phyloP scores from a whole-genome alignment of 495 filamentous ascomycete species.

The Penicillium angulare region DNA sequence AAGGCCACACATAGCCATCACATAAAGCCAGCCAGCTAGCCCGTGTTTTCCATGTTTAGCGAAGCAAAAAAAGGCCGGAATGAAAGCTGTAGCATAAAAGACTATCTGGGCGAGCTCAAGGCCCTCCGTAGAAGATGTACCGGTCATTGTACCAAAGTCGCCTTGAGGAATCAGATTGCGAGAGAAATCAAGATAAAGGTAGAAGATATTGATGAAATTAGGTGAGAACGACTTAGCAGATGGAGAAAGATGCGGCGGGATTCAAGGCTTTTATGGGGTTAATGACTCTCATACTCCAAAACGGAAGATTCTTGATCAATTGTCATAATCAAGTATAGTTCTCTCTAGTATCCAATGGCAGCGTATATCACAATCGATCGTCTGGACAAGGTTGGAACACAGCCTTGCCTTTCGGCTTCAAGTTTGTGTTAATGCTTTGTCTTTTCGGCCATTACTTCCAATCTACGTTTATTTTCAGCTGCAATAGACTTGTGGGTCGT shows the following conservation, averaged over 20 bases:
- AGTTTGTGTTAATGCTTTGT: too few relatives aligned
- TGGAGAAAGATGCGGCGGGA: neutral
- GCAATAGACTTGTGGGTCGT: too few relatives aligned
- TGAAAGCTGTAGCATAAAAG: conserved; percentile 31
- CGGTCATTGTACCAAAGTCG: conserved; percentile 6
- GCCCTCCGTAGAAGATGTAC: conserved; percentile 9
- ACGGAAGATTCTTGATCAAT: neutral
- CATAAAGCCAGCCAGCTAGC: conserved; percentile 38
- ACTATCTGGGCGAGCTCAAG: conserved; percentile 32
- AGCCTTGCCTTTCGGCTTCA: too few relatives aligned
- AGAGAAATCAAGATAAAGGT: neutral
- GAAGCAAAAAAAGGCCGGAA: conserved; percentile 33
- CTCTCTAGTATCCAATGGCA: neutral
- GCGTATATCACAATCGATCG: too few relatives aligned
- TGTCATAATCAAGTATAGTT: neutral
- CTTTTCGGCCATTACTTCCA: too few relatives aligned
- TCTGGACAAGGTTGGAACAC: too few relatives aligned
- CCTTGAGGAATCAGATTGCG: neutral
- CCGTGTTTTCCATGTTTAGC: conserved; percentile 34
- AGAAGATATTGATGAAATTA: neutral
- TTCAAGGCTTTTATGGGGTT: neutral
- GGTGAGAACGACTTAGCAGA: neutral
- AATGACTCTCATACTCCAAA: neutral
- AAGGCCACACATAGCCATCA: conserved; percentile 36
- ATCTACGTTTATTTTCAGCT: too few relatives aligned